A percentile compares a stretch with the other conserved stretches of the same genome.
These are phyloP conservation scores for Globisporangium canariense DNA, from an alignment of 352 stramenopile genomes.

Conservation along the genomic window DNA sequence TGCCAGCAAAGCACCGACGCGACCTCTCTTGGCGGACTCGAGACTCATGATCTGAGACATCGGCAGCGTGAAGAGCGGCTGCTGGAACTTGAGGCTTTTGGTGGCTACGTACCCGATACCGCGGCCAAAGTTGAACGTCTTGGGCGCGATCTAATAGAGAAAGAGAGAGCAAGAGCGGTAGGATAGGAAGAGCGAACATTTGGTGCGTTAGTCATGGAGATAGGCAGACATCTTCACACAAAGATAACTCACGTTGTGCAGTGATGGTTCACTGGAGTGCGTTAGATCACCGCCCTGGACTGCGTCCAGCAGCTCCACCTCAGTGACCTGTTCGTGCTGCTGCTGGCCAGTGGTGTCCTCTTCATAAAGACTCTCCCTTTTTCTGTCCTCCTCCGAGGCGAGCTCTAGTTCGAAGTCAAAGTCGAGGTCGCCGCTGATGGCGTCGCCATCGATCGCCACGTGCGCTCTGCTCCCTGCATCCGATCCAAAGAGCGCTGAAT, in stretches of 20 bases:
- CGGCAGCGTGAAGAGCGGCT: conserved; percentile 29
- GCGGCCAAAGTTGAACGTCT: conserved; percentile 44
- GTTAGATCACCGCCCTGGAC: not conserved
- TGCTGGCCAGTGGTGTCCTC: not conserved
- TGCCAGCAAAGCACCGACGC: conserved; percentile 34
- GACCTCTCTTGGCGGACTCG: conserved; percentile 22
- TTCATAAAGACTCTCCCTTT: not conserved
- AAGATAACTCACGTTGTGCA: conserved; percentile 1
- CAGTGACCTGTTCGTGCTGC: not conserved
- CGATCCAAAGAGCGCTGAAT: not conserved
- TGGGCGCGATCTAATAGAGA: conserved; percentile 20
- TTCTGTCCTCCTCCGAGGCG: not conserved
- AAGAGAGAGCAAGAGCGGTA: not conserved
- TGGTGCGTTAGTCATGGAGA: not conserved
- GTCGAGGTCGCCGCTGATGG: conserved; percentile 11
- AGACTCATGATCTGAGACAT: conserved; percentile 40
- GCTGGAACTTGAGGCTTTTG: conserved; percentile 2
- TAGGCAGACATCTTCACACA: not conserved
- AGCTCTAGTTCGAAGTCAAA: conserved; percentile 17
- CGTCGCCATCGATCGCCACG: conserved; percentile 3
- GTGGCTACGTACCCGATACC: conserved; percentile 28
- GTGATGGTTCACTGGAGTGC: not conserved
- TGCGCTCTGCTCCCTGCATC: not conserved
- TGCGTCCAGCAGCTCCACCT: conserved; percentile 1
- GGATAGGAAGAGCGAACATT: not conserved